A percentile compares a stretch with the other conserved stretches of the same genome.
Evolutionary conservation across 2,329 filamentous ascomycete species (phyloP).

Genomic region (Sporothrix phasma): DNA sequence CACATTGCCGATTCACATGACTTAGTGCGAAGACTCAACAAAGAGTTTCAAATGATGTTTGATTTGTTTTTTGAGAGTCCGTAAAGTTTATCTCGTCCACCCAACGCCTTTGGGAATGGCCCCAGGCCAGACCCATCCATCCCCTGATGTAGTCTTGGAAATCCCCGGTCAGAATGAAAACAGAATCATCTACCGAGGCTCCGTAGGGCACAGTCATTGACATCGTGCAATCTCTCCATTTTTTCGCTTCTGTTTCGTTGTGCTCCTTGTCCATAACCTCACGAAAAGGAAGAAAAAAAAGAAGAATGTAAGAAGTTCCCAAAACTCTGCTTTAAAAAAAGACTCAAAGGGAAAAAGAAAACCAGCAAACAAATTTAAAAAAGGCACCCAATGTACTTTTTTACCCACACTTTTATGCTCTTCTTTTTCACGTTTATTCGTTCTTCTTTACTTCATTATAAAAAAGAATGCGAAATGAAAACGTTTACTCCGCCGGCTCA

Average conservation of each 20-base stretch:
- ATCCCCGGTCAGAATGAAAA: not conserved
- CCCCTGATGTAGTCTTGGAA: not conserved
- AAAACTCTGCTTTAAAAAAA: not conserved
- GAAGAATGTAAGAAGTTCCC: not conserved
- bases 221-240: not conserved
- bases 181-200: not conserved
- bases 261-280: constrained; percentile 7
- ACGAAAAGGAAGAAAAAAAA: constrained; percentile 2
- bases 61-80: not conserved
- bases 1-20: no score
- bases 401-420: not conserved
- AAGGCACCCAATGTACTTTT: constrained; percentile 8
- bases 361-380: not conserved
- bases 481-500: constrained; percentile 28
- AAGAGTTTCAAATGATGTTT: not conserved
- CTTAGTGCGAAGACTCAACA: not conserved
- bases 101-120: not conserved
- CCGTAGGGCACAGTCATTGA: not conserved
- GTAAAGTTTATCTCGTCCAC: not conserved
- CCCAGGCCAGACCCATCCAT: not conserved
- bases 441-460: not conserved
- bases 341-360: not conserved
- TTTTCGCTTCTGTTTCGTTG: not conserved
- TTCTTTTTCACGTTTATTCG: not conserved
- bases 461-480: not conserved